phyloP scores from a whole-genome alignment of 768 basidiomycete species.

The Suillus spraguei region DNA sequence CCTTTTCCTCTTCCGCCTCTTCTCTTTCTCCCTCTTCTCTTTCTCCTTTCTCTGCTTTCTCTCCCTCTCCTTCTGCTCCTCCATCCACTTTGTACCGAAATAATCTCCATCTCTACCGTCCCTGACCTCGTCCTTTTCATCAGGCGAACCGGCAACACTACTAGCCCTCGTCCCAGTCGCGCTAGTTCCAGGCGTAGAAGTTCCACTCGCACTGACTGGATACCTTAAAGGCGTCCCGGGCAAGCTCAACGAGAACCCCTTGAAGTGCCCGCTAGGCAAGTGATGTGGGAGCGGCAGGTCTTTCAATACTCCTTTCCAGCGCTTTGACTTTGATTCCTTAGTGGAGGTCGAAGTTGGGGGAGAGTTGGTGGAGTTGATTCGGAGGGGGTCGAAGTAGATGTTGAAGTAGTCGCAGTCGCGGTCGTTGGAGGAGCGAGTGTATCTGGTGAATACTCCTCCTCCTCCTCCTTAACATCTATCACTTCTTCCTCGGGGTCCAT shows the following conservation, averaged over 20 bases:
- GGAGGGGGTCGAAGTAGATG: not conserved
- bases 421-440: constrained; percentile 16
- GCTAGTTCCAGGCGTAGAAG: constrained; percentile 21
- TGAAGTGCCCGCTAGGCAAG: constrained; percentile 19
- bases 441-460: constrained; percentile 6
- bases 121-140: not conserved
- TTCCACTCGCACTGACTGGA: constrained; percentile 1
- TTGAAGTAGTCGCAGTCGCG: constrained; percentile 10
- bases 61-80: constrained; percentile 40
- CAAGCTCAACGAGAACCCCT: constrained; percentile 15
- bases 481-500: not conserved
- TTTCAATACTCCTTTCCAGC: constrained; percentile 42
- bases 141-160: not conserved
- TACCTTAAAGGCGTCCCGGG: constrained; percentile 13
- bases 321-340: constrained; percentile 16
- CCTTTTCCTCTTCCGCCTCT: constrained; percentile 61
- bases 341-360: not conserved
- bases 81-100: constrained; percentile 32
- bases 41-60: constrained; percentile 43
- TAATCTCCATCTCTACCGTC: constrained; percentile 21
- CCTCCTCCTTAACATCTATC: not conserved
- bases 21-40: constrained; percentile 37
- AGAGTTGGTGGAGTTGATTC: not conserved
- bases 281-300: constrained; percentile 38
- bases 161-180: constrained; percentile 14